Evolutionary conservation across 2,329 filamentous ascomycete genomes (phyloP), one percentile per base, ranked within the genome.

Genomic region (Aureobasidium vineae): DNA sequence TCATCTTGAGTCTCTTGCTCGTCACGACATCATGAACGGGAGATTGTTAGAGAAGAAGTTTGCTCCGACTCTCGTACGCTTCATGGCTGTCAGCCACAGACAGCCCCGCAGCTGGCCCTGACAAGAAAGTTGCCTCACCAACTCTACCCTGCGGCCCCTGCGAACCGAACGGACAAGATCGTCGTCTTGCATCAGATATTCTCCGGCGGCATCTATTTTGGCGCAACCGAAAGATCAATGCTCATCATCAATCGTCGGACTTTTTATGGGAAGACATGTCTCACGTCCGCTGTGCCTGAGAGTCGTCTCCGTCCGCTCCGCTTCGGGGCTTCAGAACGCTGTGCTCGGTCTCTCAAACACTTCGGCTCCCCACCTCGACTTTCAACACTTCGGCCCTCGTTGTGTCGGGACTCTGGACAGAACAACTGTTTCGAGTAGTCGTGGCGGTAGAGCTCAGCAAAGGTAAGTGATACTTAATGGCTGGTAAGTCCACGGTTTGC

Each of bases 311-410:
- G 61, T 54, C 61, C 61, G 61, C 47, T 64, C 59, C 59, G 61
- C 49, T 43, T 64, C 49, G 61, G 61, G 47, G 26, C 31, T 63
- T 41, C 45, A n/a, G 26, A 41, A 52, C 41, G 57, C 57, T 49
- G 41, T 61, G 57, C 36, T 63, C 59, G 59, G 59, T 63, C 43
- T 63, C 59, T 52, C 59, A 41, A 54, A 64, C 49, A 53, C n/a
- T 45, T 64, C 61, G 61, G 61, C 61, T 64, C 61, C 61, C 61
- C 61, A 64, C 61, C 38, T 54, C 6, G 23, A 43, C 23, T 64
- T 52, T 54, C 61, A 64, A 54, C 61, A 54, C 49, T 64, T 64
- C 61, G 61, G 61, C 49, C 38, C 47, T 64, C 49, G 61, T 54
- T 23, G 38, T 45, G n/a, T 64, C 61, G 38, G 57, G 49, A 45